Evolutionary conservation across 192 early-diverging fungal genomes (phyloP), one percentile per base, ranked within the genome.

Genomic region (Coemansia sp.): DNA sequence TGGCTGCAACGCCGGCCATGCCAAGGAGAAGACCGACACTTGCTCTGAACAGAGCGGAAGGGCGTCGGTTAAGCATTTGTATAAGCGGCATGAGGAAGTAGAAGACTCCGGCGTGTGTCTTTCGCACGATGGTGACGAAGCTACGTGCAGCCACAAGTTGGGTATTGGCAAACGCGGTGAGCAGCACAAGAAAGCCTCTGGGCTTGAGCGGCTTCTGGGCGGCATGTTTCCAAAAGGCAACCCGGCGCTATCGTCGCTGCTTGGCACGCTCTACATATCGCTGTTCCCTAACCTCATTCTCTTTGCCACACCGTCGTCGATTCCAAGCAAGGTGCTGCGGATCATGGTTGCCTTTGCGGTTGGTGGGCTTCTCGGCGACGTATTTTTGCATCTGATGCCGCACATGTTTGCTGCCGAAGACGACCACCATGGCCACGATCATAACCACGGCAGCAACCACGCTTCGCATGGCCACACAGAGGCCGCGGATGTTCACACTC

Each of bases 301-400:
- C 11, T 91, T 90, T 54, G 91, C 91, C 62, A 90, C 92, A 14
- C 92, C 92, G 10, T 86, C 92, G 43, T 72, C 87, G 63, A 87
- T 89, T 54, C 71, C 84, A 37, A 79, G 69, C 67, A 71, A 68
- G 64, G 71, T 64, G 14, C 77, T 85, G 42, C 74, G 93, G 67
- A 83, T 89, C 5, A 85, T 95, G 65, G 92, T 95, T 25, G 87
- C 90, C 49, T 93, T 94, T 84, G 93, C 93, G 0, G 90, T 93
- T n/a, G 93, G 93, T 68, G 91, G 91, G 10, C 76, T 94, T 25
- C 66, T 94, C 39, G 92, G 93, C 13, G 93, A 94, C 69, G 93
- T 94, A 11, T 91, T 94, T 67, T 71, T 94, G 69, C 93, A 94
- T 67, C 73, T 94, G 51, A 67, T 94, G 46, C 93, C 93, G 46